phyloP scores from a whole-genome alignment of 1,139 yeast species.

The Entelexis paramagnoliae region DNA sequence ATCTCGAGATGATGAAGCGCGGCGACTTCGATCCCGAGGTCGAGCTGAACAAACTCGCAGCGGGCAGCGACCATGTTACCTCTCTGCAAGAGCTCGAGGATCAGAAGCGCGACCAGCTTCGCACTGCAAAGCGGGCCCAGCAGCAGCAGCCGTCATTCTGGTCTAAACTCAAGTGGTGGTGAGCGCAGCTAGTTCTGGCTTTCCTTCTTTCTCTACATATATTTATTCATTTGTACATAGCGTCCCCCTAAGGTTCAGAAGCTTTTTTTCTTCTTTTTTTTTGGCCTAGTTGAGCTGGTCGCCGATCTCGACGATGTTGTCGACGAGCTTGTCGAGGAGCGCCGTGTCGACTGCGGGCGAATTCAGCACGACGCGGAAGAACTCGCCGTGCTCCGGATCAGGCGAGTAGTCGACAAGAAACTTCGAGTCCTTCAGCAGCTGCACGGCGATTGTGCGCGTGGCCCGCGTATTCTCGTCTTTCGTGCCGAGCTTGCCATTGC shows the following conservation, averaged over 20 bases:
- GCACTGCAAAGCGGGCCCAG: not conserved
- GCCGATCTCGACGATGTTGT: constrained; percentile 15
- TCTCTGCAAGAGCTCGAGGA: constrained; percentile 15
- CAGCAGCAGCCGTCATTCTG: constrained; percentile 5
- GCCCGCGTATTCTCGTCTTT: constrained; percentile 41
- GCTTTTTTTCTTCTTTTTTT: not conserved
- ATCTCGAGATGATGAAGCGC: constrained; percentile 60
- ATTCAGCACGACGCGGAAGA: constrained; percentile 75
- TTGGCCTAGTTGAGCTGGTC: not conserved
- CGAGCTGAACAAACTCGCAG: constrained; percentile 44
- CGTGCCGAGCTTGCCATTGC: constrained; percentile 32
- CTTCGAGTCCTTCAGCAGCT: constrained; percentile 50
- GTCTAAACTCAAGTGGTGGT: constrained; percentile 15
- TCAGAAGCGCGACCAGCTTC: constrained; percentile 7
- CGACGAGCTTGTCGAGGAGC: constrained; percentile 37
- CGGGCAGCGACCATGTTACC: constrained; percentile 22
- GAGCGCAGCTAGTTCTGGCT: not conserved
- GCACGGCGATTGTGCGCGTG: constrained; percentile 57
- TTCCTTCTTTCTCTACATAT: too few relatives aligned
- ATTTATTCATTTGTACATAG: constrained; percentile 6
- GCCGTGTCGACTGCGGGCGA: constrained; percentile 47
- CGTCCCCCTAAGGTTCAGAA: not conserved
- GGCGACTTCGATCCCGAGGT: constrained; percentile 77
- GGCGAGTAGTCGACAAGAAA: constrained; percentile 81
- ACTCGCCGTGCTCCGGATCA: constrained; percentile 54